Evolutionary conservation across 2,329 filamentous ascomycete species (phyloP), one percentile per base, ranked within the genome.

Genomic region (Sporothrix humicola): DNA sequence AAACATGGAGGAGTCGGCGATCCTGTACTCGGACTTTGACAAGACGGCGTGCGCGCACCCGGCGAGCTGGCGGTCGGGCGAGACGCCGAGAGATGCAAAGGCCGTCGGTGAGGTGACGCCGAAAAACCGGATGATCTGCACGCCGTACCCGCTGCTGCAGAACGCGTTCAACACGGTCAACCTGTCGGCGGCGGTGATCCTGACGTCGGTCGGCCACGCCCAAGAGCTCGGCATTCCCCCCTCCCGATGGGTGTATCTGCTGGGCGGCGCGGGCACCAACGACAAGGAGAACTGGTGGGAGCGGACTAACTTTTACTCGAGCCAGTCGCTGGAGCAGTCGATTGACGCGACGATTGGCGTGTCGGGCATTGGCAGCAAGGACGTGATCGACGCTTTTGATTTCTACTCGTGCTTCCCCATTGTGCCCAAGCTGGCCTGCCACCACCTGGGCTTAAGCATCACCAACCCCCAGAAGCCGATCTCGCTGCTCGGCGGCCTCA

Each of bases 81-180:
- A 69, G 42, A 70, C 46, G 3, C 74, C 74, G 3, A 44, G 74
- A 2, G 26, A 65, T 26, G 68, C 69, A 3, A 42, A 12, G 7
- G 69, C 63, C 4, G 31, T 75, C 1, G 72, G 72, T 46, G 59
- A 52, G 31, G 63, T 75, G 5, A 72, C 74, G 8, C 23, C 63
- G 3, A 42, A 66, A 8, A 75, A 75, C 63, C 72, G 74, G 44
- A 72, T 75, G 69, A 75, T 75, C 15, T 73, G 74, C 74, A 75
- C 72, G 9, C 74, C 74, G 13, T 75, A 75, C 54, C 74, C 69
- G 31, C 69, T 75, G 17, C 65, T 75, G 6, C 63, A 69, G 9
- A 75, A 75, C 61, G 74, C 74, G 1, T 75, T 75, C 61, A 75
- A 75, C 50, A 75, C 72, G 15, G 74, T 75, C 48, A 75, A 75